Conservation (phyloP, 2,329 filamentous ascomycete species). For the Emmonsiellopsis sp. region DNA sequence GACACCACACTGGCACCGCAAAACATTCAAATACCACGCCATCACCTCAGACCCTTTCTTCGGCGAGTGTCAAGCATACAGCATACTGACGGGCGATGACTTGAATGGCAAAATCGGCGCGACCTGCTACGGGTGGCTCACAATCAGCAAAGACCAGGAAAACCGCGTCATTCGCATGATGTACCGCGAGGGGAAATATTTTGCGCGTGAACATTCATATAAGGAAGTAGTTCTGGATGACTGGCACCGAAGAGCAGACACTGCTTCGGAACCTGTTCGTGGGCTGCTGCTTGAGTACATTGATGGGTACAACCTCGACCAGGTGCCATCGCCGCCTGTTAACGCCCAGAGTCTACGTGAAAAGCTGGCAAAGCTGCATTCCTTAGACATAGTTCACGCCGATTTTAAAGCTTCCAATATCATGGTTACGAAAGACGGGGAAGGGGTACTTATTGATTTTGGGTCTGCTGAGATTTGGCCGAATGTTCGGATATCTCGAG, state of each 20-base stretch:
- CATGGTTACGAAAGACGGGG: constrained; percentile 5
- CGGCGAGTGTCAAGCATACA: no score
- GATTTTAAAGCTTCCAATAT: constrained; percentile 5
- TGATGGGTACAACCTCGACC: constrained; percentile 1
- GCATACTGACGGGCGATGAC: no score
- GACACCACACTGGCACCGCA: no score
- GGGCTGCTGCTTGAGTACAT: constrained; percentile 8
- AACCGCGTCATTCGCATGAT: neutral
- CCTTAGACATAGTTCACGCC: constrained; percentile 5
- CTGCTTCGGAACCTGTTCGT: constrained; percentile 1
- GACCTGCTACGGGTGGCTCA: constrained; percentile 7
- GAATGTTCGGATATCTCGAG: no score
- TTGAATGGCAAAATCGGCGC: no score
- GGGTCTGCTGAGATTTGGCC: neutral
- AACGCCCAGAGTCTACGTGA: constrained; percentile 3
- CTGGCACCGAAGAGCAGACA: constrained; percentile 3
- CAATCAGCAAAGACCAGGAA: constrained; percentile 1
- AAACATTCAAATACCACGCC: no score
- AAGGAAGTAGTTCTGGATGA: no score
- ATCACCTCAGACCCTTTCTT: no score
- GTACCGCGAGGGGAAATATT: no score
- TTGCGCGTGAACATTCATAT: no score
- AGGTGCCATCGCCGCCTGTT: neutral
- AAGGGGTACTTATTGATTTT: constrained; percentile 4
- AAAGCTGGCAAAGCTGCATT: constrained; percentile 4